Evolutionary conservation across 139 green algal genomes (phyloP).

Genomic region (Coelastrella sp.): DNA sequence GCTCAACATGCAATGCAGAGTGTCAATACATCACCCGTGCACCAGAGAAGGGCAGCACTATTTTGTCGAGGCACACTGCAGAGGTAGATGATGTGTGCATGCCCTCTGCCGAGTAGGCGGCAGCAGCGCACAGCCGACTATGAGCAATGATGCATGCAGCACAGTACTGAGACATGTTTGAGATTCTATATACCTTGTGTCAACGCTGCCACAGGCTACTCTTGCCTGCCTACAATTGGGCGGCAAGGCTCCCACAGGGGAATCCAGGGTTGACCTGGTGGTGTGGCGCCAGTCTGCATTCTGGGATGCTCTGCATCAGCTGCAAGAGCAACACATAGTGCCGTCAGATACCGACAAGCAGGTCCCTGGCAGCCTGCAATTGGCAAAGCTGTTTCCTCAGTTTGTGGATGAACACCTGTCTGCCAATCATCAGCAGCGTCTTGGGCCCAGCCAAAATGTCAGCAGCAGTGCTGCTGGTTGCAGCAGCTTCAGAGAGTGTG

Average conservation of each 20-base stretch:
- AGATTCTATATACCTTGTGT: no score
- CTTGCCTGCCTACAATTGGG: background rate
- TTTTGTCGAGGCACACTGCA: no score
- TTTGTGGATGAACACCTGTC: slow-evolving; percentile 57
- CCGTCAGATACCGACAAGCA: background rate
- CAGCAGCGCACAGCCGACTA: no score
- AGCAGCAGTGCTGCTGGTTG: background rate
- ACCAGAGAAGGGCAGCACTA: no score
- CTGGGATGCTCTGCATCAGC: slow-evolving; percentile 51
- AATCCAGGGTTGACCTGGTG: background rate
- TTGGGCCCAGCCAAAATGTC: background rate
- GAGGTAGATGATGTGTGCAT: no score
- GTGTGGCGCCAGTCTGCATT: slow-evolving; percentile 45
- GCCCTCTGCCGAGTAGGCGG: no score
- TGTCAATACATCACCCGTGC: no score
- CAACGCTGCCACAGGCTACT: background rate
- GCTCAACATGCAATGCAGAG: no score
- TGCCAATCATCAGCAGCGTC: background rate
- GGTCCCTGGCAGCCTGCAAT: background rate
- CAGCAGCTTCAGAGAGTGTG: background rate
- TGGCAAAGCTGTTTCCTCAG: slow-evolving; percentile 58
- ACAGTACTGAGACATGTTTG: no score
- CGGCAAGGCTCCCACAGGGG: background rate
- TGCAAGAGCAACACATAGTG: slow-evolving; percentile 17
- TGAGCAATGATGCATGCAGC: no score